These are phyloP conservation scores for Apiospora sp. DNA, from an alignment of 2,329 filamentous ascomycete genomes.

Conservation along the genomic window DNA sequence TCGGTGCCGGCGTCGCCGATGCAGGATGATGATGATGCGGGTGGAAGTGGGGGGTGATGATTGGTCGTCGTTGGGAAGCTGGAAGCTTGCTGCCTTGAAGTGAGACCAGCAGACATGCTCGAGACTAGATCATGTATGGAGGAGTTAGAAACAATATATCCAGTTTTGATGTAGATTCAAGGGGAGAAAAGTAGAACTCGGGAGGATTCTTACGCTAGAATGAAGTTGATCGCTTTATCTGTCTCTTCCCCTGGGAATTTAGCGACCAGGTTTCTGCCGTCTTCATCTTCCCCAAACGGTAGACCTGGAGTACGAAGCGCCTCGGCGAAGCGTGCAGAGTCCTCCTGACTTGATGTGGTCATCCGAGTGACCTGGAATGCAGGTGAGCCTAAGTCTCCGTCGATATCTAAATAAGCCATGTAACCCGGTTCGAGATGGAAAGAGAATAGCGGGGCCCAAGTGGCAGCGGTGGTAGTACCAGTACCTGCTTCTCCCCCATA, in stretches of 20 bases:
- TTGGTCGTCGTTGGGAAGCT: not conserved
- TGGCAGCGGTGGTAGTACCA: not conserved
- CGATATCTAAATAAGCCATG: not conserved
- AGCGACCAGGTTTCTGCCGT: not conserved
- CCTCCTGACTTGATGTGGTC: not conserved
- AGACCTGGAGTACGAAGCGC: not conserved
- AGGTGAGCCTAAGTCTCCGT: slow-evolving; percentile 49
- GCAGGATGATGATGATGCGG: not conserved
- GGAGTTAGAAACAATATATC: not conserved
- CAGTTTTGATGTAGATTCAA: not conserved
- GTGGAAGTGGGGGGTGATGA: not conserved
- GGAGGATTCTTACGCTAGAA: slow-evolving; percentile 53
- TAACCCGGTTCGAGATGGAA: not conserved
- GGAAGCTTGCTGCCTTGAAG: not conserved
- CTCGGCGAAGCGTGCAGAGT: not conserved
- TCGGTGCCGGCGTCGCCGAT: slow-evolving; percentile 62
- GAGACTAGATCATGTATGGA: not conserved
- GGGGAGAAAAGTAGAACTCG: not conserved
- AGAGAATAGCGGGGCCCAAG: no score
- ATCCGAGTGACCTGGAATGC: slow-evolving; percentile 50
- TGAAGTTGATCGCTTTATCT: slow-evolving; percentile 59
- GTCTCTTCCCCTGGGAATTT: slow-evolving; percentile 44
- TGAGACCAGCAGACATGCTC: not conserved
- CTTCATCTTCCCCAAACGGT: not conserved
- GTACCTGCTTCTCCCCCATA: not conserved